Conservation (phyloP, 139 green algal genomes). For the Chlorella sp. region DNA sequence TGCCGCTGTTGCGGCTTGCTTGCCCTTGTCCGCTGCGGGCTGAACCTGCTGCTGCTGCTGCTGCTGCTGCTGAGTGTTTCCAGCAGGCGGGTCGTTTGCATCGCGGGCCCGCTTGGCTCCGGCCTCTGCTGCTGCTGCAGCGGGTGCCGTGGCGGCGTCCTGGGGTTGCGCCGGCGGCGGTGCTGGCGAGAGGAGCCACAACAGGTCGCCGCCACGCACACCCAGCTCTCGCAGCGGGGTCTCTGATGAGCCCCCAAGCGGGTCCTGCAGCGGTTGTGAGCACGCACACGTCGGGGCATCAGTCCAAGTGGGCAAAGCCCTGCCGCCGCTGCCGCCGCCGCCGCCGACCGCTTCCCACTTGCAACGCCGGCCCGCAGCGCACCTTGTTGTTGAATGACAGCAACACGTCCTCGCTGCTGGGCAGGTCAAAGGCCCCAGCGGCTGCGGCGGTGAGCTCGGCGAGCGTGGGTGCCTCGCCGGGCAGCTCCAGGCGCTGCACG, state of each 20-base stretch:
- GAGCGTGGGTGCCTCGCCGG: neutral
- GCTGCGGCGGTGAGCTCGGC: neutral
- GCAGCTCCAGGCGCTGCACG: neutral
- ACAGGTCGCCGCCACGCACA: slow-evolving; percentile 48
- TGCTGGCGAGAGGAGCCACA: slow-evolving; percentile 46
- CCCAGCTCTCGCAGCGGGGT: slow-evolving; percentile 30
- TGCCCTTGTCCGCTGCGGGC: neutral
- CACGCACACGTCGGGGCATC: no score
- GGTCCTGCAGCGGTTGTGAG: neutral
- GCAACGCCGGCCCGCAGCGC: neutral
- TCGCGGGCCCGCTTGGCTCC: neutral
- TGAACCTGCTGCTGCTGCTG: neutral
- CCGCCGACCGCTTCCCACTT: neutral
- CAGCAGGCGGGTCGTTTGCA: no score
- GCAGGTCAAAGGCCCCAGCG: neutral
- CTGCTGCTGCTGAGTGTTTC: neutral
- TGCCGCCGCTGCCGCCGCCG: neutral
- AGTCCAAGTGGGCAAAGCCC: no score
- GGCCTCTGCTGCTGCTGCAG: neutral
- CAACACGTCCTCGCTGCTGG: neutral
- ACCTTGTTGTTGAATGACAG: slow-evolving; percentile 23
- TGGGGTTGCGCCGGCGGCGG: neutral
- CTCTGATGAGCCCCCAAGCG: neutral
- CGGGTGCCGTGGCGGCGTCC: neutral
- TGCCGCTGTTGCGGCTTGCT: neutral